These are phyloP conservation scores for Marchantia paleacea DNA, from an alignment of 225 moss, liverwort and hornwort species.

Conservation along the genomic window DNA sequence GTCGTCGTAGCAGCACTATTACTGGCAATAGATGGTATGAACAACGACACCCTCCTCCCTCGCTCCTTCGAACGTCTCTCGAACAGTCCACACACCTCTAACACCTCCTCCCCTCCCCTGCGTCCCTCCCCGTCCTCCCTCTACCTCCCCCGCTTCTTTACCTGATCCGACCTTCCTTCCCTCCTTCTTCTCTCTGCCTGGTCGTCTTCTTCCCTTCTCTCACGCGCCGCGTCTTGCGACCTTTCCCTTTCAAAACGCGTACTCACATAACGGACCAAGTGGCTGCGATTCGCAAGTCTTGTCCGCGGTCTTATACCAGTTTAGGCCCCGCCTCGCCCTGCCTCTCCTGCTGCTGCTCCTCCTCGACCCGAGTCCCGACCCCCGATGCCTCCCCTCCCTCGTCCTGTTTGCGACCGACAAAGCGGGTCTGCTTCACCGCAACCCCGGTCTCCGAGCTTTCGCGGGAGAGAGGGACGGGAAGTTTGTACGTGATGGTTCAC, in stretches of 20 bases:
- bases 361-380: background rate
- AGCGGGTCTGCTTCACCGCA: background rate
- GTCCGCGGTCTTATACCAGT: slow-evolving; percentile 5
- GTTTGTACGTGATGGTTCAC: background rate
- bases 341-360: too few species aligned
- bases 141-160: too few species aligned
- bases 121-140: background rate
- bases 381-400: background rate
- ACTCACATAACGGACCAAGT: slow-evolving; percentile 8
- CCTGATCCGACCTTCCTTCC: background rate
- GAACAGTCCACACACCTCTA: background rate
- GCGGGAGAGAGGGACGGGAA: background rate
- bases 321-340: background rate
- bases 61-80: background rate
- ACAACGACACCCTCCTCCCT: too few species aligned
- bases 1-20: too few species aligned
- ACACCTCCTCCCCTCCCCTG: background rate
- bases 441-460: background rate
- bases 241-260: slow-evolving; percentile 9
- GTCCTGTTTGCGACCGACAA: background rate
- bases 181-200: background rate
- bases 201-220: background rate
- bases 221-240: slow-evolving; percentile 1
- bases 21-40: too few species aligned
- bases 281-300: background rate